Evolutionary conservation across 2,329 filamentous ascomycete species (phyloP).

Genomic region (Colletotrichum liaoningense): DNA sequence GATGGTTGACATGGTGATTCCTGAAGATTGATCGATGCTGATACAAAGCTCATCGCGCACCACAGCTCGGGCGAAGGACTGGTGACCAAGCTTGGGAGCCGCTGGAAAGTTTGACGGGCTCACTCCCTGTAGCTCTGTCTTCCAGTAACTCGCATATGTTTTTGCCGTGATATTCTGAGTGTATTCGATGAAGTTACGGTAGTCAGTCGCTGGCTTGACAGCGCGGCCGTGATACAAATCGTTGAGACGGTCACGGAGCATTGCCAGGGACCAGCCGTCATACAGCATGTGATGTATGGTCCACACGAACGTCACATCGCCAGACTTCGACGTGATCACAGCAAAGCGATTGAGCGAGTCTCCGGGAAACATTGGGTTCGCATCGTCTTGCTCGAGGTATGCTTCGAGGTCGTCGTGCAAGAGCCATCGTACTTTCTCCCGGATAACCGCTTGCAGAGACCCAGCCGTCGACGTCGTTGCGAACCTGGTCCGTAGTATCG

Average conservation of each 20-base stretch:
- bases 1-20: conserved; percentile 36
- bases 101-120: background rate
- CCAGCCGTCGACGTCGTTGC: conserved; percentile 22
- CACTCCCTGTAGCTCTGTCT: background rate
- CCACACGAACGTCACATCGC: conserved; percentile 34
- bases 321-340: conserved; percentile 15
- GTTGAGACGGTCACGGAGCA: conserved; percentile 13
- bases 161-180: background rate
- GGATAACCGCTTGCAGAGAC: conserved; percentile 62
- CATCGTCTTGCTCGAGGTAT: conserved; percentile 18
- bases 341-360: conserved; percentile 38
- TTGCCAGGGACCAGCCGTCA: conserved; percentile 25
- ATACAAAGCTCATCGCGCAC: conserved; percentile 8
- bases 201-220: background rate
- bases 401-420: conserved; percentile 15
- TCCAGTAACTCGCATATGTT: background rate
- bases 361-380: conserved; percentile 38
- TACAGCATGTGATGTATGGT: conserved; percentile 36
- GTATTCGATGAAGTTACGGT: conserved; percentile 19
- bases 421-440: background rate
- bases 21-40: background rate
- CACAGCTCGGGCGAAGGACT: conserved; percentile 10
- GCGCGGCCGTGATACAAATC: background rate
- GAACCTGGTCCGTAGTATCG: conserved; percentile 39
- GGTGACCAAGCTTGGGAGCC: background rate